Conservation (phyloP, 1,139 yeast genomes). For the Geotrichum reessii region DNA sequence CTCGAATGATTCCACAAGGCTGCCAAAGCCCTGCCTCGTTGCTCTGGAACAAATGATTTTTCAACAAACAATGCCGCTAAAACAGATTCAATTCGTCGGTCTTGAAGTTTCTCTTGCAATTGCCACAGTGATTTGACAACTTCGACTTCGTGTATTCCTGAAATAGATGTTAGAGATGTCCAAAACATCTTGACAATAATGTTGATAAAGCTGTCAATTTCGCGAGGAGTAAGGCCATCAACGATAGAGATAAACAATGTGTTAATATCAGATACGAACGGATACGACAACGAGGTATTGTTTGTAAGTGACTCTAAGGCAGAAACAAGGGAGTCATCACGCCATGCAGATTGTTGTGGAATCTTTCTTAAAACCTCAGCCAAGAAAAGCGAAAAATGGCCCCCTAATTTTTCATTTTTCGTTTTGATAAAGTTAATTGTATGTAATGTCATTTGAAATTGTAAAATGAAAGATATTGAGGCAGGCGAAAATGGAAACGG, state of each 20-base stretch:
- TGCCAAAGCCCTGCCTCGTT: constrained; percentile 33
- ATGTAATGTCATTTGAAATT: constrained; percentile 38
- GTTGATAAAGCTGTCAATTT: constrained; percentile 24
- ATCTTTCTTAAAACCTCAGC: constrained; percentile 44
- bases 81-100: constrained; percentile 37
- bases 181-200: constrained; percentile 17
- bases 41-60: constrained; percentile 19
- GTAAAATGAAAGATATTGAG: constrained; percentile 42
- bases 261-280: constrained; percentile 44
- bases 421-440: constrained; percentile 33
- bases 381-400: constrained; percentile 39
- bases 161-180: constrained; percentile 39
- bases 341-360: constrained; percentile 39
- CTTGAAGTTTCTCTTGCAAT: constrained; percentile 34
- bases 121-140: constrained; percentile 46
- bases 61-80: constrained; percentile 32
- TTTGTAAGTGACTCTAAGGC: constrained; percentile 28
- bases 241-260: constrained; percentile 42
- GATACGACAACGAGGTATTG: constrained; percentile 6
- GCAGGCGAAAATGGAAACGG: constrained; percentile 44
- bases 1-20: constrained; percentile 42
- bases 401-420: constrained; percentile 24
- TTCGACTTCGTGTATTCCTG: constrained; percentile 56
- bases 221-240: constrained; percentile 23
- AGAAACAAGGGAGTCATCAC: constrained; percentile 34